Evolutionary conservation across 2,329 filamentous ascomycete species (phyloP).

Genomic region (Pseudogymnoascus sp.): DNA sequence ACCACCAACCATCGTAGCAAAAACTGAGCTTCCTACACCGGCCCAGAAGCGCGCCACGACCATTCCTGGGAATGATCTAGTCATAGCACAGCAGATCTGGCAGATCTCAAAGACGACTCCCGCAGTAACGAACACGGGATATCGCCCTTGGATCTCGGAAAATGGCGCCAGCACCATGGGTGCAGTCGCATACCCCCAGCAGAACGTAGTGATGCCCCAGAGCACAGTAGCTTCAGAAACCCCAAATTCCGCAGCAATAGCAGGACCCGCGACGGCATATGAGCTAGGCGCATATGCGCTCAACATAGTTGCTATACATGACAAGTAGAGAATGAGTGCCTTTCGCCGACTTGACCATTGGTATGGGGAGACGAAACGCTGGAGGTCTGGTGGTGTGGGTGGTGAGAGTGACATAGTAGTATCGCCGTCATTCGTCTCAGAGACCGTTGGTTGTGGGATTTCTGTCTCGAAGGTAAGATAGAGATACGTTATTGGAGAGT

Average conservation of each 20-base stretch:
- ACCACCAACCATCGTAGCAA: slow-evolving; percentile 83
- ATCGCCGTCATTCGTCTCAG: slow-evolving; percentile 5
- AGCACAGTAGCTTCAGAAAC: slow-evolving; percentile 58
- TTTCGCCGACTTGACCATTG: slow-evolving; percentile 66
- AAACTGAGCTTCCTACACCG: slow-evolving; percentile 67
- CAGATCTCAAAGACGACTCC: slow-evolving; percentile 65
- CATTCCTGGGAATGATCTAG: slow-evolving; percentile 63
- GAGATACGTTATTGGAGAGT: slow-evolving; percentile 24
- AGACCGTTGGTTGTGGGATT: slow-evolving; percentile 22
- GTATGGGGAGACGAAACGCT: slow-evolving; percentile 61
- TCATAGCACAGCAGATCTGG: slow-evolving; percentile 66
- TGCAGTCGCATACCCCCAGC: slow-evolving; percentile 68
- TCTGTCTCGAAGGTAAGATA: slow-evolving; percentile 27
- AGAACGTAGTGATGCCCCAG: slow-evolving; percentile 74
- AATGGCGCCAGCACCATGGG: slow-evolving; percentile 87
- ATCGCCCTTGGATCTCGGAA: slow-evolving; percentile 78
- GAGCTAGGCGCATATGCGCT: slow-evolving; percentile 76
- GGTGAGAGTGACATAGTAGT: slow-evolving; percentile 1
- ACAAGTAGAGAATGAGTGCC: slow-evolving; percentile 60
- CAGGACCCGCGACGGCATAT: slow-evolving; percentile 60
- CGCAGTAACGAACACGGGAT: slow-evolving; percentile 70
- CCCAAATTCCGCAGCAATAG: slow-evolving; percentile 59
- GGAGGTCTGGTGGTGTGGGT: slow-evolving; percentile 57
- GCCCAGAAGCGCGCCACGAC: slow-evolving; percentile 67
- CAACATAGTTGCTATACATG: slow-evolving; percentile 66